Evolutionary conservation across 345 rosid genomes (phyloP).

Genomic region (Arabis hirsuta): DNA sequence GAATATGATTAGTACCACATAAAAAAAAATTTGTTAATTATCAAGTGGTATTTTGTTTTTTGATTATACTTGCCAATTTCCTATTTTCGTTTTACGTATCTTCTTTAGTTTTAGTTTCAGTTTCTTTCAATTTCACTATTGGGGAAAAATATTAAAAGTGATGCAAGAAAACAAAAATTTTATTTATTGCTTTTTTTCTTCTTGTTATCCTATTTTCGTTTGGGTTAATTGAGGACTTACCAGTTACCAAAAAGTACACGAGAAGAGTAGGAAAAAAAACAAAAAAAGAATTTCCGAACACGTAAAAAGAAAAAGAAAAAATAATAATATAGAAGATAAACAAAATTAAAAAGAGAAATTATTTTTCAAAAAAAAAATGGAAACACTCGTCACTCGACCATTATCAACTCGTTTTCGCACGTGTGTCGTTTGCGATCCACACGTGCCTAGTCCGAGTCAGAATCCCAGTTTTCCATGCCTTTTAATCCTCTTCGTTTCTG

Average conservation of each 20-base stretch:
- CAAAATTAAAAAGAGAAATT: conserved; percentile 7
- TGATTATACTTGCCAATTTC: too few species aligned
- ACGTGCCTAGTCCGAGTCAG: conserved; percentile 51
- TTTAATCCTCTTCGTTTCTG: conserved; percentile 58
- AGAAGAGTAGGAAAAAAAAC: neutral
- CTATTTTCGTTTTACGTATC: too few species aligned
- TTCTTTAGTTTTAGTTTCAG: too few species aligned
- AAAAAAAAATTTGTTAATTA: too few species aligned
- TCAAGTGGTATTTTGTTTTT: too few species aligned
- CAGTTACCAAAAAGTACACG: neutral
- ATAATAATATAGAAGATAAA: neutral
- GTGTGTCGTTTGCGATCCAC: conserved; percentile 1
- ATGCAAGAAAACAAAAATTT: conserved; percentile 9
- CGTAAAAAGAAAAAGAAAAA: neutral
- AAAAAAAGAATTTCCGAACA: neutral
- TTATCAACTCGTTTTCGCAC: conserved; percentile 8
- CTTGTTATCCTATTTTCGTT: too few species aligned
- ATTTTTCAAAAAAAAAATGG: neutral
- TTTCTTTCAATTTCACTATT: too few species aligned
- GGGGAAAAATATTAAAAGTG: too few species aligned
- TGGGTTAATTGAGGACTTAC: too few species aligned
- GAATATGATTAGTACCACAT: too few species aligned
- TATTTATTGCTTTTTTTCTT: neutral
- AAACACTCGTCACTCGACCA: neutral
- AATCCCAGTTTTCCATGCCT: conserved; percentile 62